These are phyloP conservation scores for Aciculoconidium aculeatum DNA, from an alignment of 805 yeast genomes.

Conservation along the genomic window DNA sequence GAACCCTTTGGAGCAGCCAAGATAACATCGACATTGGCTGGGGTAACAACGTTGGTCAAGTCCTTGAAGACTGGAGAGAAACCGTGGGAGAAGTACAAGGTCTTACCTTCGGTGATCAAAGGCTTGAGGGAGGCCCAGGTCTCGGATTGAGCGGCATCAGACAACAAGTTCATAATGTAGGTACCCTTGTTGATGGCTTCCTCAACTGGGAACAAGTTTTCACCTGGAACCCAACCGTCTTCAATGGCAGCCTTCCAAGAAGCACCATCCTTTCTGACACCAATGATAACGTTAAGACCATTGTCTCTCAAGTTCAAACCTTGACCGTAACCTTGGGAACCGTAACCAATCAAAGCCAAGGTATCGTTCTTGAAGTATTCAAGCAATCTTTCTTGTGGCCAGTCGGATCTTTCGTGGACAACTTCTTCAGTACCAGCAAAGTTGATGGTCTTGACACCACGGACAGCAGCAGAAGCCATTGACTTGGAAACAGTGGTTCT, in stretches of 20 bases:
- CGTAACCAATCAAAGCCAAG: slow-evolving; percentile 96
- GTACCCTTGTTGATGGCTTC: slow-evolving; percentile 94
- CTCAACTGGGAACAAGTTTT: slow-evolving; percentile 89
- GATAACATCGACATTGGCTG: slow-evolving; percentile 91
- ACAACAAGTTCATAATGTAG: slow-evolving; percentile 92
- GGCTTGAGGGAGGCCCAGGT: slow-evolving; percentile 90
- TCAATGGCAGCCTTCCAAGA: slow-evolving; percentile 99
- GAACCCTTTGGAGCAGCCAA: slow-evolving; percentile 99
- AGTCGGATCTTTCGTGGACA: slow-evolving; percentile 98
- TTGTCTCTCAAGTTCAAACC: slow-evolving; percentile 99
- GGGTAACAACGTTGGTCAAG: slow-evolving; percentile 93
- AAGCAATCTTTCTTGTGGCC: slow-evolving; percentile 96
- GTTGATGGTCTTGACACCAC: slow-evolving; percentile 96
- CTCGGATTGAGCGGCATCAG: slow-evolving; percentile 99
- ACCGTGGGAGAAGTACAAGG: slow-evolving; percentile 98
- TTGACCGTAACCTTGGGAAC: slow-evolving; percentile 99
- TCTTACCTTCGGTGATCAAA: slow-evolving; percentile 91
- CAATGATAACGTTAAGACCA: slow-evolving; percentile 94
- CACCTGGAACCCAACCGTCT: slow-evolving; percentile 99
- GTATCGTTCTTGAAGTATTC: slow-evolving; percentile 98
- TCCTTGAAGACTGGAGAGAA: slow-evolving; percentile 99
- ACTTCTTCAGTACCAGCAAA: slow-evolving; percentile 93
- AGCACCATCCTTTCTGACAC: slow-evolving; percentile 98
- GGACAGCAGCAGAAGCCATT: slow-evolving; percentile 49
- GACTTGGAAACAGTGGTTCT: slow-evolving; percentile 39